Evolutionary conservation across 192 early-diverging fungal species (phyloP).

Genomic region (Podochytrium sp.): DNA sequence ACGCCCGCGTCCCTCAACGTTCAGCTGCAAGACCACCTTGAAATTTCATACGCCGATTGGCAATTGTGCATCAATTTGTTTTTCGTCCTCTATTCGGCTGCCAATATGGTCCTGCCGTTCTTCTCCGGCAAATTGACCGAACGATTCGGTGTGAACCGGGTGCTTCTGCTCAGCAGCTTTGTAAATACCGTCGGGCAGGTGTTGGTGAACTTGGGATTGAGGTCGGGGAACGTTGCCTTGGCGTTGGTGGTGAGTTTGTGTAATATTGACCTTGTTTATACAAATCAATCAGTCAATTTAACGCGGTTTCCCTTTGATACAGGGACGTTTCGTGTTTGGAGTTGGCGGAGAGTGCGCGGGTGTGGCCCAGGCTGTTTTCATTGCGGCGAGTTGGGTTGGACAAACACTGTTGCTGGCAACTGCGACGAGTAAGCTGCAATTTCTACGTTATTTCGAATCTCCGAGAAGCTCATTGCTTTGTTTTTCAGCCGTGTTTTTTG

Average conservation of each 20-base stretch:
- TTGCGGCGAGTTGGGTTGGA: conserved; percentile 47
- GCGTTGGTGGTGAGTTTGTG: conserved; percentile 58
- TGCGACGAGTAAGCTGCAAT: conserved; percentile 23
- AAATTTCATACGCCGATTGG: conserved; percentile 5
- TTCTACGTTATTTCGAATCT: background rate
- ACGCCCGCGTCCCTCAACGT: conserved; percentile 26
- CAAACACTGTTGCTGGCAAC: conserved; percentile 55
- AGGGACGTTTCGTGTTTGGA: conserved; percentile 47
- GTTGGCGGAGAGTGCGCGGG: conserved; percentile 54
- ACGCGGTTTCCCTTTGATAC: background rate
- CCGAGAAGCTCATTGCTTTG: background rate
- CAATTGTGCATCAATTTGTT: conserved; percentile 61
- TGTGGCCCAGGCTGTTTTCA: conserved; percentile 54
- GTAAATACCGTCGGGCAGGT: conserved; percentile 34
- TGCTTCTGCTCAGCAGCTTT: conserved; percentile 50
- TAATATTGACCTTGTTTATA: too few species aligned
- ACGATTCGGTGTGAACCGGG: conserved; percentile 44
- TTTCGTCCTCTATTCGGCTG: conserved; percentile 64
- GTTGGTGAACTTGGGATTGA: conserved; percentile 39
- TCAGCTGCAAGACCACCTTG: conserved; percentile 15
- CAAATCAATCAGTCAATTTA: conserved; percentile 41
- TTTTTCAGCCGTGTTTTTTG: conserved; percentile 54
- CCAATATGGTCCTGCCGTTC: conserved; percentile 68
- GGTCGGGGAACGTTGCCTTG: conserved; percentile 41
- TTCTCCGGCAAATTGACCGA: conserved; percentile 62